phyloP scores from a whole-genome alignment of 345 rosid species.

The Viola odorata region DNA sequence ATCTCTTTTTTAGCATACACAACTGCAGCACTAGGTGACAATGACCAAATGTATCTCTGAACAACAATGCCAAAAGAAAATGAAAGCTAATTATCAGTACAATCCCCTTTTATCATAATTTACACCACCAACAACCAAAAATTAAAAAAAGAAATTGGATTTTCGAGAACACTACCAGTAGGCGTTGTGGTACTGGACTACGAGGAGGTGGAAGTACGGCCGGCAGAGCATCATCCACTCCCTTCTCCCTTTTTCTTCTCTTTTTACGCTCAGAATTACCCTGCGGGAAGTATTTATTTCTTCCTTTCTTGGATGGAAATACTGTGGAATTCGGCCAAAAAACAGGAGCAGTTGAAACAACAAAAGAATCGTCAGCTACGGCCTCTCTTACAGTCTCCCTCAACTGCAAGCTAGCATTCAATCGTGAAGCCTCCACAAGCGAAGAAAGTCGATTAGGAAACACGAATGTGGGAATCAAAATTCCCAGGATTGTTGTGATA shows the following conservation, averaged over 20 bases:
- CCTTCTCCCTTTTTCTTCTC: slow-evolving; percentile 30
- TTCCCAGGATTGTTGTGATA: slow-evolving; percentile 37
- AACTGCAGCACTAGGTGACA: slow-evolving; percentile 59
- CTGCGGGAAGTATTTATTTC: not conserved
- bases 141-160: not conserved
- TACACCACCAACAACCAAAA: not conserved
- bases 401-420: slow-evolving; percentile 39
- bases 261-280: slow-evolving; percentile 13
- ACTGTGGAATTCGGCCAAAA: slow-evolving; percentile 30
- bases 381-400: slow-evolving; percentile 34
- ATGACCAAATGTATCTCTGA: slow-evolving; percentile 53
- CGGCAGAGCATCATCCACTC: slow-evolving; percentile 15
- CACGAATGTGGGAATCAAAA: slow-evolving; percentile 44
- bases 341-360: slow-evolving; percentile 22
- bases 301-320: slow-evolving; percentile 13
- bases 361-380: slow-evolving; percentile 26
- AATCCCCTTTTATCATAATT: not conserved
- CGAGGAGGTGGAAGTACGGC: slow-evolving; percentile 36
- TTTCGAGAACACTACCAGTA: slow-evolving; percentile 41
- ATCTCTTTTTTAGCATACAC: slow-evolving; percentile 64
- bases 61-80: slow-evolving; percentile 7
- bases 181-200: slow-evolving; percentile 20
- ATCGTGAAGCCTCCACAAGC: slow-evolving; percentile 11
- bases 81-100: not conserved
- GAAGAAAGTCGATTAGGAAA: slow-evolving; percentile 25